phyloP scores from a whole-genome alignment of 2,329 filamentous ascomycete species.

The Magnaporthiopsis poae region DNA sequence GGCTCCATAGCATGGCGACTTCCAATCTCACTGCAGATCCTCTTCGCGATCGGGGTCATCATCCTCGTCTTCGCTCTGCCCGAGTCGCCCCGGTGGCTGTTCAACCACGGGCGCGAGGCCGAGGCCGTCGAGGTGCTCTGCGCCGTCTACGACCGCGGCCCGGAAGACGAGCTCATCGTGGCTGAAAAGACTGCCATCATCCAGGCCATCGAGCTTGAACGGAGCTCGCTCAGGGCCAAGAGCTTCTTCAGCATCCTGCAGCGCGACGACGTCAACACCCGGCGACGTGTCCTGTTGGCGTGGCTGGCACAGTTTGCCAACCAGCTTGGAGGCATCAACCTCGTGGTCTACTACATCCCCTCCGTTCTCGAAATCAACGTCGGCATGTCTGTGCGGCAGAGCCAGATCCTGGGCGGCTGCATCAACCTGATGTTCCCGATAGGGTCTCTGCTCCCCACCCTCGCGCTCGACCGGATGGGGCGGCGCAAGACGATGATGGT shows the following conservation, averaged over 20 bases:
- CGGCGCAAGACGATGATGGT: slow-evolving; percentile 34
- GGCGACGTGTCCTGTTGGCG: neutral
- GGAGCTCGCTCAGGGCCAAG: slow-evolving; percentile 20
- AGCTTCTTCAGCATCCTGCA: slow-evolving; percentile 53
- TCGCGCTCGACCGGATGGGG: slow-evolving; percentile 15
- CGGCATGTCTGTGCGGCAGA: slow-evolving; percentile 36
- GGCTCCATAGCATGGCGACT: slow-evolving; percentile 43
- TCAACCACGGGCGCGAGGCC: slow-evolving; percentile 24
- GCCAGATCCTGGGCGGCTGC: slow-evolving; percentile 31
- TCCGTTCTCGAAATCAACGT: slow-evolving; percentile 45
- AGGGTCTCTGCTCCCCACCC: neutral
- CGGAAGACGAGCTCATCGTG: slow-evolving; percentile 41
- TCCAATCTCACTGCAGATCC: slow-evolving; percentile 36
- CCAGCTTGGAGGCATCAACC: slow-evolving; percentile 9
- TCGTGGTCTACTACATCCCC: slow-evolving; percentile 45
- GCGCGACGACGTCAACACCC: slow-evolving; percentile 21
- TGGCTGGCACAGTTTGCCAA: slow-evolving; percentile 7
- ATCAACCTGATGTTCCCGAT: neutral
- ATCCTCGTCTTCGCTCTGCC: slow-evolving; percentile 28
- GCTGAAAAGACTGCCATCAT: slow-evolving; percentile 30
- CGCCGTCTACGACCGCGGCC: slow-evolving; percentile 44
- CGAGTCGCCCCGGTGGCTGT: slow-evolving; percentile 31
- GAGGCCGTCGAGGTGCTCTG: slow-evolving; percentile 28
- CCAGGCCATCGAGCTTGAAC: slow-evolving; percentile 42
- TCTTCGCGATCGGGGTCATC: slow-evolving; percentile 24